phyloP scores from a whole-genome alignment of 768 basidiomycete genomes.

The Tricholoma bakamatsutake region DNA sequence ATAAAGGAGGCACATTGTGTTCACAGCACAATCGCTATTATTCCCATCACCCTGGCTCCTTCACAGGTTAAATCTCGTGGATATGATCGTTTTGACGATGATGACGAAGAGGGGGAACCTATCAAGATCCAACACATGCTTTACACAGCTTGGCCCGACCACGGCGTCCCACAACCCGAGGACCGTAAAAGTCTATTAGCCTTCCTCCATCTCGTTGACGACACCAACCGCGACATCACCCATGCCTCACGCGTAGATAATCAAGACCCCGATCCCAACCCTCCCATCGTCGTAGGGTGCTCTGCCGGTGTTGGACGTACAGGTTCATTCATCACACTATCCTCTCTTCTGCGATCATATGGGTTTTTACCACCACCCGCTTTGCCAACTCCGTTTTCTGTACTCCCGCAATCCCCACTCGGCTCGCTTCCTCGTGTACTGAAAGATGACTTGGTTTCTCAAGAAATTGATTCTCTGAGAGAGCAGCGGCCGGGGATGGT shows the following conservation, averaged over 20 bases:
- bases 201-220: constrained; percentile 63
- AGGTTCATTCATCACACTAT: constrained; percentile 78
- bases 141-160: constrained; percentile 79
- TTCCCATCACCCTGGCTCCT: constrained; percentile 24
- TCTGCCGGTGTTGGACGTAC: constrained; percentile 88
- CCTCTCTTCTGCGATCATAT: constrained; percentile 66
- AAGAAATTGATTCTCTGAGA: constrained; percentile 71
- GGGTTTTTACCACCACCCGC: constrained; percentile 38
- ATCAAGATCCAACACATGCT: constrained; percentile 65
- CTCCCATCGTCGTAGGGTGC: constrained; percentile 79
- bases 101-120: constrained; percentile 21
- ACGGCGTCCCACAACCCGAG: constrained; percentile 65
- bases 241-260: constrained; percentile 20
- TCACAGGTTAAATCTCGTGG: not conserved
- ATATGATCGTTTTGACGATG: constrained; percentile 6
- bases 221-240: constrained; percentile 45
- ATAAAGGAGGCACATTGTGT: constrained; percentile 57
- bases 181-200: constrained; percentile 54
- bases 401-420: constrained; percentile 45
- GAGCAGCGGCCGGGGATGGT: constrained; percentile 86
- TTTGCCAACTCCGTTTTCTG: constrained; percentile 22
- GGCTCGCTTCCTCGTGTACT: constrained; percentile 48
- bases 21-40: constrained; percentile 54
- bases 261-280: constrained; percentile 43
- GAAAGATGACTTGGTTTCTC: constrained; percentile 51